Base-by-base conservation (phyloP, 768 basidiomycete species). In the Butyriboletus loyo region DNA sequence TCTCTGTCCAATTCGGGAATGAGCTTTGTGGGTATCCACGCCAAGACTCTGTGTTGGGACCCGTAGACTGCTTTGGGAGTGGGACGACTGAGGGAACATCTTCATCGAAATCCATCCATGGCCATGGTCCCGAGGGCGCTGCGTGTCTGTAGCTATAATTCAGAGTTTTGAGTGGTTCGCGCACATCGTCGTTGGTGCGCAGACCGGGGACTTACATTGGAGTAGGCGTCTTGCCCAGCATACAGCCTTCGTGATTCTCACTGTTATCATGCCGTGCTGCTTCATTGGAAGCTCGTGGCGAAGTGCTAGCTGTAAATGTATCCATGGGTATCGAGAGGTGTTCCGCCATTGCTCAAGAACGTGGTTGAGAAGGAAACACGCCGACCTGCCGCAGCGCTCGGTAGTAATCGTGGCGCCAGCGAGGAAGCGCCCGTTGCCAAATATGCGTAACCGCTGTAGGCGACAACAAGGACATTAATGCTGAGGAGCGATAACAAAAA, bases 111-210 rank as follows among this genome's bases (percentile, higher is more conserved):
- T 75, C 73, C 58, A 75, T 68, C 65, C 72, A 75, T 7, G 74
- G 74, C 74, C 74, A 75, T 22, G 74, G 74, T 6, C 73, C 74
- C 4, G 69, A 72, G 4, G 74, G 74, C 14, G 72, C 62, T 17
- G 68, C 73, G 22, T 75, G 73, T 2, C 74, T 64, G 46, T 73
- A 64, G 24, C 68, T 69, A 41, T 38, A n/a, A 28, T 39, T 8
- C 28, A 41, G n/a, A 40, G 4, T 34, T 43, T 43, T 21, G 11
- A 53, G 35, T 40, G 17, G 25, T 22, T 22, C 7, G 37, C 19
- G 0, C 13, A 5, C 7, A 35, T 8, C 38, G 44, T 41, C 19
- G 4, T 25, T 49, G 31, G 14, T 3, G 14, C 8, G 21, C 17
- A 22, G 17, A 40, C 5, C 5, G 24, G 13, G 14, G 31, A 56